Conservation (phyloP, 192 early-diverging fungal genomes). For the Backusella tuberculispora region DNA sequence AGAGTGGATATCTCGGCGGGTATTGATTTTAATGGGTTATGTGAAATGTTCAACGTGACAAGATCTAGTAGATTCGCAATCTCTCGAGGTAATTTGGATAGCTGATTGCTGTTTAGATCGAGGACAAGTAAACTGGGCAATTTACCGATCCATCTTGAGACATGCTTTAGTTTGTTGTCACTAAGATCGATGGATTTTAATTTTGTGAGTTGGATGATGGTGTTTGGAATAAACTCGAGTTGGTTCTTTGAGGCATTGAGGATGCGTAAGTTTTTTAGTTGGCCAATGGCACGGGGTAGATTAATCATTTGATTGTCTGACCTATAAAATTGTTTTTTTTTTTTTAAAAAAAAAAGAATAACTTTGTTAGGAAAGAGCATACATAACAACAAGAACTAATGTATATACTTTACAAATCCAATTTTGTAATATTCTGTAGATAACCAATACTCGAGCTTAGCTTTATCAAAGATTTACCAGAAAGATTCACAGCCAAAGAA, state of each 20-base stretch:
- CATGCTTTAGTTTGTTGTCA: slow-evolving; percentile 61
- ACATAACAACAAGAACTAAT: slow-evolving; percentile 18
- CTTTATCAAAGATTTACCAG: slow-evolving; percentile 56
- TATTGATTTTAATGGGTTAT: slow-evolving; percentile 67
- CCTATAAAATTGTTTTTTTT: slow-evolving; percentile 46
- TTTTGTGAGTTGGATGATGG: slow-evolving; percentile 66
- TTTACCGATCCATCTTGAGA: slow-evolving; percentile 65
- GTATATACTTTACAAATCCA: slow-evolving; percentile 67
- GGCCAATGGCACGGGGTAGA: slow-evolving; percentile 77
- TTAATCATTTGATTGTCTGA: slow-evolving; percentile 72
- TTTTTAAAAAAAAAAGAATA: too few relatives aligned
- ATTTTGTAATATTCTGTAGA: slow-evolving; percentile 57
- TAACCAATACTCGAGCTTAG: slow-evolving; percentile 76
- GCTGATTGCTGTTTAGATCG: slow-evolving; percentile 60
- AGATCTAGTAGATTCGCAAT: slow-evolving; percentile 65
- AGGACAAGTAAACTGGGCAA: slow-evolving; percentile 71
- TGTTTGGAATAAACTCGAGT: slow-evolving; percentile 65
- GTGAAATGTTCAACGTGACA: slow-evolving; percentile 64
- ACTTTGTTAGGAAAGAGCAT: background rate
- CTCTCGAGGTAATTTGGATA: slow-evolving; percentile 65
- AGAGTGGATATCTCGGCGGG: slow-evolving; percentile 76
- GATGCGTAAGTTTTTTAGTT: slow-evolving; percentile 66
- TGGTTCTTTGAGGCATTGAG: slow-evolving; percentile 71
- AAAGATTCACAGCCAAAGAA: slow-evolving; percentile 55
- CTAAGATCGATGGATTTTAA: slow-evolving; percentile 68